phyloP scores from a whole-genome alignment of 108 stramenopile genomes.

The Fragilariopsis cylindrus region DNA sequence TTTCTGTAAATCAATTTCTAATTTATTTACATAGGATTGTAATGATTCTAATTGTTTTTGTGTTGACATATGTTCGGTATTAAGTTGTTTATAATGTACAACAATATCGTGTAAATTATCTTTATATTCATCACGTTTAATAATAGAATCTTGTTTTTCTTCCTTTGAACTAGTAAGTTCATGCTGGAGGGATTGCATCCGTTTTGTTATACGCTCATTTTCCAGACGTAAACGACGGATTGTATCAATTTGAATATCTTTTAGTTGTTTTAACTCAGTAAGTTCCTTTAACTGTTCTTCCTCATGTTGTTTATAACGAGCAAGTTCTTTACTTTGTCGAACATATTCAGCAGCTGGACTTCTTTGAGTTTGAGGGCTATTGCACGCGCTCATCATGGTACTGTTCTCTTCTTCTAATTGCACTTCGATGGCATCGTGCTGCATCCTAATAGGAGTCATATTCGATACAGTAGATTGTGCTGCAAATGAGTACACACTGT shows the following conservation, averaged over 20 bases:
- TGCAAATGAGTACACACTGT: no score
- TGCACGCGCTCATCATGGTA: no score
- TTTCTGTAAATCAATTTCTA: not conserved
- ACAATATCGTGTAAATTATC: conserved; percentile 2
- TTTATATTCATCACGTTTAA: conserved; percentile 13
- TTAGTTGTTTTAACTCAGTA: not conserved
- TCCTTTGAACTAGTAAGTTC: not conserved
- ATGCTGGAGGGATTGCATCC: not conserved
- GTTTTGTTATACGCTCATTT: not conserved
- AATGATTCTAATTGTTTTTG: not conserved
- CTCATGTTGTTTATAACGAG: not conserved
- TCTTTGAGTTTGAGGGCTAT: no score
- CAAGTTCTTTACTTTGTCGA: not conserved
- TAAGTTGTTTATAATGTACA: not conserved
- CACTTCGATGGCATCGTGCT: no score
- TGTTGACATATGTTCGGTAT: not conserved
- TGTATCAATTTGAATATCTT: conserved; percentile 1
- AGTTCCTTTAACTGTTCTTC: not conserved
- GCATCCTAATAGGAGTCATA: no score
- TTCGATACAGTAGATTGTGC: no score
- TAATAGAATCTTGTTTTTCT: not conserved
- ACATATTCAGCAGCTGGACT: no score
- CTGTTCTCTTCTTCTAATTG: no score
- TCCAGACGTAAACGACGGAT: not conserved
- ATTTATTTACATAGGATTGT: not conserved